phyloP scores from a whole-genome alignment of 805 yeast species.

The Candida sanyiensis region DNA sequence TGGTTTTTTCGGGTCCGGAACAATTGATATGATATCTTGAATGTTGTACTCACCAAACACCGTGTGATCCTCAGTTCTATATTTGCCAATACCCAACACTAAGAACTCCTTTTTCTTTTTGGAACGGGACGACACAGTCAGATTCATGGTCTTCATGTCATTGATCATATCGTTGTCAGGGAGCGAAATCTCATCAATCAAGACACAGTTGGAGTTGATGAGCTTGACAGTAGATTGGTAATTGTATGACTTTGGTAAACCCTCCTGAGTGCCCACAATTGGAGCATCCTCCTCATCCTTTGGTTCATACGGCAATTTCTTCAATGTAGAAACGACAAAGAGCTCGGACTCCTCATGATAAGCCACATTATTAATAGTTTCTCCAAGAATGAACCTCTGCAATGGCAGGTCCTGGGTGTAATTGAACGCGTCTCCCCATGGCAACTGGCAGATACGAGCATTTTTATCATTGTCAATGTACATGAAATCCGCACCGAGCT shows the following conservation, averaged over 20 bases:
- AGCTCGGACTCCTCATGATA: constrained; percentile 65
- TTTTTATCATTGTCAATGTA: constrained; percentile 65
- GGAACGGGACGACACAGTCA: constrained; percentile 34
- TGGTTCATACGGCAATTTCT: constrained; percentile 54
- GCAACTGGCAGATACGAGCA: constrained; percentile 47
- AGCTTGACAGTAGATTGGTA: constrained; percentile 58
- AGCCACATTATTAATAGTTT: constrained; percentile 57
- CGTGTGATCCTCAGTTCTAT: constrained; percentile 74
- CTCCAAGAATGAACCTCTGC: constrained; percentile 45
- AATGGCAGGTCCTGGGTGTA: constrained; percentile 61
- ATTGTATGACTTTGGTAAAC: constrained; percentile 48
- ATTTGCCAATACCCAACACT: constrained; percentile 71
- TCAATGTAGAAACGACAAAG: constrained; percentile 55
- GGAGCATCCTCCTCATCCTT: constrained; percentile 69
- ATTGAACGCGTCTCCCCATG: constrained; percentile 23
- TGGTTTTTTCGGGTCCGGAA: constrained; percentile 84
- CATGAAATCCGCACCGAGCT: constrained; percentile 44
- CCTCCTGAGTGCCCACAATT: constrained; percentile 49
- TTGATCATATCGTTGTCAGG: constrained; percentile 57
- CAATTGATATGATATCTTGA: constrained; percentile 71
- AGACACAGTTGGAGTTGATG: constrained; percentile 72
- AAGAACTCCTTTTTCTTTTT: constrained; percentile 55
- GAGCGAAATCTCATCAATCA: constrained; percentile 63
- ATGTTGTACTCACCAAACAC: constrained; percentile 74
- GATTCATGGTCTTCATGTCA: constrained; percentile 30